Evolutionary conservation across 2,329 filamentous ascomycete species (phyloP), one percentile per base, ranked within the genome.

Genomic region (Colletotrichum kahawae): DNA sequence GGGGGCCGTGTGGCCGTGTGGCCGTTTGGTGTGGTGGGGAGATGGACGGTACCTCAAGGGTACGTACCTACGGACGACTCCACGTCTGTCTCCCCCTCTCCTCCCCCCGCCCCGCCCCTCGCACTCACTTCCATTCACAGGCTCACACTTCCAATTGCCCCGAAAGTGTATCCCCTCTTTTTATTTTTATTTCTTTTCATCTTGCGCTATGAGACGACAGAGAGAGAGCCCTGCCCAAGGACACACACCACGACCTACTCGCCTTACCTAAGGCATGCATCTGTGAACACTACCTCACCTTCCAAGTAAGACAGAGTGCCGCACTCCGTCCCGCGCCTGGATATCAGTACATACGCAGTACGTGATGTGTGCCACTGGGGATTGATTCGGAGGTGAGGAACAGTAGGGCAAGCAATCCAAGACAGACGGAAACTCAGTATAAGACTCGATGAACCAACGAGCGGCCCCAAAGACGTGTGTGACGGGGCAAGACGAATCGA

Each of bases 1-100:
- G 56, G 69, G 71, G 69, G 69, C 67, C 68, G 68, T 71, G 43
- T n/a, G 70, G 64, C 36, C 56, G 70, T 73, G 60, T 75, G 68
- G 71, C 38, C 54, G 24, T 63, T 38, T 36, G 51, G 64, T 38
- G 70, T 60, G 21, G 56, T 38, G n/a, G 59, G 60, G 31, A 59
- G 24, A 43, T 21, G 66, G 48, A 70, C 43, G 31, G 63, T 64
- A 24, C 60, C 21, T 24, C n/a, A 6, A 33, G 1, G 56, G 9
- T 31, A 74, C 71, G 59, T 65, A 67, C 33, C 38, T 14, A 8
- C 18, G 29, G 12, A 31, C 14, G 5, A 8, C 31, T 34, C 38
- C 27, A 21, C 21, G 21, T 21, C 38, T n/a, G 38, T 14, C 54
- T 7, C 24, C 54, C 16, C 7, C 16, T 7, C 16, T 8, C 14